Percentiles rank a stretch among this genome's conserved stretches.
Conservation (phyloP, 140 eudicot species). For the Cichorium intybus region DNA sequence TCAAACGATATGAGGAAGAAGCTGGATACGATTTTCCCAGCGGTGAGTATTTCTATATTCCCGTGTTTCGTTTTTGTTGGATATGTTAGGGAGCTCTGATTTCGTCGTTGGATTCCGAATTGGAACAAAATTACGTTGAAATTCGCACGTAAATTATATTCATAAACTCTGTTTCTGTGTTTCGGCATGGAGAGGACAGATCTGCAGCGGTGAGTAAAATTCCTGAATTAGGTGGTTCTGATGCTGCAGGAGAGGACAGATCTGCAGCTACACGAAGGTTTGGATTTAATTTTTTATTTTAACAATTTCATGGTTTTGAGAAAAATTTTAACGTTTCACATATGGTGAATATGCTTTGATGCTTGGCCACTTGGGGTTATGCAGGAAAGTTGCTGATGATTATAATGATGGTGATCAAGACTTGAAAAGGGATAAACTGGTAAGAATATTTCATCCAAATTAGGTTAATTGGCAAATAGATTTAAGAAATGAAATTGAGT, state of each 20-base stretch:
- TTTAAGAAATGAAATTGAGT: not conserved
- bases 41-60: constrained; percentile 36
- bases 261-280: constrained; percentile 51
- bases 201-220: too few relatives aligned
- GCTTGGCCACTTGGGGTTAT: not conserved
- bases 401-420: constrained; percentile 44
- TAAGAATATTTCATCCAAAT: constrained; percentile 15
- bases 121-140: constrained; percentile 6
- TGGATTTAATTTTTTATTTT: not conserved
- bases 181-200: too few relatives aligned
- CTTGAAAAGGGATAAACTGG: constrained; percentile 44
- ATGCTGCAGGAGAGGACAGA: constrained; percentile 48
- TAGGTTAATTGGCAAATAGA: not conserved
- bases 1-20: constrained; percentile 68
- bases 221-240: constrained; percentile 64
- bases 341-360: not conserved
- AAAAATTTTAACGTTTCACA: not conserved
- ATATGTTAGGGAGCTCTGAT: not conserved
- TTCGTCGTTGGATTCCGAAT: not conserved
- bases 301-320: not conserved
- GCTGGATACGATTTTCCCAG: constrained; percentile 81
- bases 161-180: not conserved
- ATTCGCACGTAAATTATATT: not conserved
- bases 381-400: constrained; percentile 49
- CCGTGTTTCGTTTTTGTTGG: not conserved